Base-by-base conservation (phyloP, 371 early-diverging fungal species). In the Apophysomyces ossiformis region DNA sequence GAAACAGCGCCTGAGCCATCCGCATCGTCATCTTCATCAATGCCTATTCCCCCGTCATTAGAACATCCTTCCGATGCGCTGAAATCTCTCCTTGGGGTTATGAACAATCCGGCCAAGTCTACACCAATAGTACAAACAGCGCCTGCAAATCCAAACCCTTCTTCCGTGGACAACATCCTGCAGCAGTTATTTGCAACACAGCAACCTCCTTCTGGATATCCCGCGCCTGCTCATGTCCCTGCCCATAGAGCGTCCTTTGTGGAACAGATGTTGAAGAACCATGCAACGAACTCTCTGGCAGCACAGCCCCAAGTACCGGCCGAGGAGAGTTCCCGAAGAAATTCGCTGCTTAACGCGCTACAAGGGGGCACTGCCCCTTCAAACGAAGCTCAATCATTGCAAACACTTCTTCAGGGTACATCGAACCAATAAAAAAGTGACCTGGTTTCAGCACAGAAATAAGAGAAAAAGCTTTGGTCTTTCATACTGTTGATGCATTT, bases 131-230 rank as follows among this genome's bases (percentile, higher is more conserved):
- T 16, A n/a, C 47, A 47, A 7, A 47, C 16, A 16, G 1, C n/a
- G 18, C 47, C 47, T 47, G 15, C 18, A 1, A 47, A 18, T 21
- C 41, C 8, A 41, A n/a, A 1, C 4, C 7, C 47, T 47, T 16
- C 47, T 47, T 47, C 47, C n/a, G 47, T 47, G 7, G 16, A 47
- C 12, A 47, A 47, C 4, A 47, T 47, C 16, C 18, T 47, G 47
- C 47, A 47, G 16, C 47, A 47, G 47, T 47, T 47, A 47, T 47
- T 47, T 18, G 47, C 47, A 47, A 9, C 47, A 47, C 47, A 47
- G 18, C 47, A 47, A 47, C 47, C 11, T 15, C 15, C 47, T 15
- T 47, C 47, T 7, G 18, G 12, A 2, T 47, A 11, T 4, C 47
- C 47, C 18, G 12, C 47, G 18, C 47, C 47, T 47, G n/a, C 47